Evolutionary conservation across 2,329 filamentous ascomycete species (phyloP).

Genomic region (Anisogramma anomala): DNA sequence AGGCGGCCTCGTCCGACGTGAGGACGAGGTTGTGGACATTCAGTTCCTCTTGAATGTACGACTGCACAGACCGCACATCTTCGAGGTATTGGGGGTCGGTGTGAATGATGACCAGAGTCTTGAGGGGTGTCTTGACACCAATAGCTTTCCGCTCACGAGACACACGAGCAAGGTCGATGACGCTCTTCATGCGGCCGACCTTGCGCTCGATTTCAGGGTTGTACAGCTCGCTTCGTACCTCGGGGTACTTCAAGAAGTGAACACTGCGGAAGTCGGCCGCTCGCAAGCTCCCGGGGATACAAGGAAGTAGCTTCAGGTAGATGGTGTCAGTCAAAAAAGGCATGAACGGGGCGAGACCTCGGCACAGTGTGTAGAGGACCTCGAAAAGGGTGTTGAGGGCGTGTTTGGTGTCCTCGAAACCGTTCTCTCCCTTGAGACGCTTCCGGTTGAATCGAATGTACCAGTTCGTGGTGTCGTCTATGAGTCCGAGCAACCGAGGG

Average conservation of each 20-base stretch:
- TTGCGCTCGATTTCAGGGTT: slow-evolving; percentile 75
- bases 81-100: slow-evolving; percentile 71
- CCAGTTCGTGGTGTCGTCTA: slow-evolving; percentile 97
- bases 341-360: slow-evolving; percentile 84
- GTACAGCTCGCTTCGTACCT: slow-evolving; percentile 79
- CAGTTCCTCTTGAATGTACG: slow-evolving; percentile 84
- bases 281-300: slow-evolving; percentile 60
- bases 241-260: slow-evolving; percentile 84
- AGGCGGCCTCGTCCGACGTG: slow-evolving; percentile 76
- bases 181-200: slow-evolving; percentile 84
- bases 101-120: slow-evolving; percentile 81
- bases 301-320: slow-evolving; percentile 69
- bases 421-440: slow-evolving; percentile 80
- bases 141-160: slow-evolving; percentile 76
- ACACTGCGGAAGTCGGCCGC: slow-evolving; percentile 72
- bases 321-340: slow-evolving; percentile 95
- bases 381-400: slow-evolving; percentile 92
- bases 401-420: slow-evolving; percentile 73
- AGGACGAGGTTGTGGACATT: slow-evolving; percentile 80
- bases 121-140: slow-evolving; percentile 81
- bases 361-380: slow-evolving; percentile 77
- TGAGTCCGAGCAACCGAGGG: slow-evolving; percentile 67
- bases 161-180: slow-evolving; percentile 82
- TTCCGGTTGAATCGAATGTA: slow-evolving; percentile 93
- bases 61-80: slow-evolving; percentile 73